These are phyloP conservation scores for Leccinum huronense DNA, from an alignment of 1,284 basidiomycete genomes.

Conservation along the genomic window DNA sequence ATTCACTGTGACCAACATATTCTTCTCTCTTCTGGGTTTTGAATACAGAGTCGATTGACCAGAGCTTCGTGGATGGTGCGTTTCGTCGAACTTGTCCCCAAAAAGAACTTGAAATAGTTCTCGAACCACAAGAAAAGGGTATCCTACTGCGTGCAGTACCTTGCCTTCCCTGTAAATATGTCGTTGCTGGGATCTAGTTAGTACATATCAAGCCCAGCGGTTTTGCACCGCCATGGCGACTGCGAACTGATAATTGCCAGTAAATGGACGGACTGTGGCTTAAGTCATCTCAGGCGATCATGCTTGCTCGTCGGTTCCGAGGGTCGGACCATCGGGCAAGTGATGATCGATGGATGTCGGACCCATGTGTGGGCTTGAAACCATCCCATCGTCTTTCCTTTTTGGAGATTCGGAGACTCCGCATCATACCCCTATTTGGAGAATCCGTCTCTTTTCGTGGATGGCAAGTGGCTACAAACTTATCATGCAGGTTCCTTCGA, in stretches of 20 bases:
- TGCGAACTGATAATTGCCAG: no score
- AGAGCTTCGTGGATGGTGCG: conserved; percentile 29
- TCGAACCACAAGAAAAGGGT: background rate
- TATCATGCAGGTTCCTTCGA: conserved; percentile 41
- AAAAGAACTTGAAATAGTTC: conserved; percentile 13
- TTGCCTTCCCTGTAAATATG: background rate
- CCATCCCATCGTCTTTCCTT: conserved; percentile 44
- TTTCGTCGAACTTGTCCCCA: conserved; percentile 28
- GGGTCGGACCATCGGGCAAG: no score
- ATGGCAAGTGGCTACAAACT: conserved; percentile 37
- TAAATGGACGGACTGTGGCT: no score
- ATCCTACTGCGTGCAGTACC: background rate
- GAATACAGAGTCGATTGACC: conserved; percentile 20
- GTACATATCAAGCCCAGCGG: background rate
- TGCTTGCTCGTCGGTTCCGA: no score
- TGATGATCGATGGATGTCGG: no score
- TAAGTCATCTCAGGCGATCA: no score
- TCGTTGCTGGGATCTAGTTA: background rate
- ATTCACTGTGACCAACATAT: background rate
- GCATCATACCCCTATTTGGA: conserved; percentile 46
- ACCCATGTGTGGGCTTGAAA: conserved; percentile 20
- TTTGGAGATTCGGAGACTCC: conserved; percentile 38
- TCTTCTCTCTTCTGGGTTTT: background rate
- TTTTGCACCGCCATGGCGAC: no score
- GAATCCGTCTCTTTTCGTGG: conserved; percentile 42